These are phyloP conservation scores for Aureobasidium sp. DNA, from an alignment of 2,329 filamentous ascomycete species.

Conservation along the genomic window DNA sequence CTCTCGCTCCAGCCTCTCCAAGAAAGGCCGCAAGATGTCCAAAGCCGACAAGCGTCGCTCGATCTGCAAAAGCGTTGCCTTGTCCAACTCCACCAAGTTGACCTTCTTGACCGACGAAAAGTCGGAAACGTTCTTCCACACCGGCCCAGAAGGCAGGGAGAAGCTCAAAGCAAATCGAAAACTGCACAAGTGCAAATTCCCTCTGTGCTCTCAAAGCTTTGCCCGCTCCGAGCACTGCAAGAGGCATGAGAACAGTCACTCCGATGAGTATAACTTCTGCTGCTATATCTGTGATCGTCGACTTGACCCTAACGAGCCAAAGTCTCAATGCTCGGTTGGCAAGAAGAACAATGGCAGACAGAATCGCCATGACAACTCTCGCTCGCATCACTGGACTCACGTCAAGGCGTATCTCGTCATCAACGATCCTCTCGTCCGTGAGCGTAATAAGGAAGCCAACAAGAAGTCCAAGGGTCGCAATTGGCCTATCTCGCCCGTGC, in stretches of 20 bases:
- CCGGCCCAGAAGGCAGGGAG: not conserved
- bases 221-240: slow-evolving; percentile 1
- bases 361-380: not conserved
- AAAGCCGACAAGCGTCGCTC: not conserved
- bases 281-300: not conserved
- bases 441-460: not conserved
- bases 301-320: not conserved
- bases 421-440: not conserved
- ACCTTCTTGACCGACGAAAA: not conserved
- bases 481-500: not conserved
- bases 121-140: not conserved
- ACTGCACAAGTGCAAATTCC: not conserved
- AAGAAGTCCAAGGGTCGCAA: not conserved
- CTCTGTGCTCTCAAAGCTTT: not conserved
- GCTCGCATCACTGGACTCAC: not conserved
- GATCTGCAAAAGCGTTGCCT: not conserved
- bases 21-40: not conserved
- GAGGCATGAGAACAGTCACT: not conserved
- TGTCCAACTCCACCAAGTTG: not conserved
- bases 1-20: not conserved
- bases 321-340: not conserved
- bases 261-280: not conserved
- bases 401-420: not conserved
- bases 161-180: not conserved
- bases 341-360: not conserved